A percentile compares a stretch with the other conserved stretches of the same genome.
These are phyloP conservation scores for Candida sanyaensis DNA, from an alignment of 1,139 yeast genomes.

Conservation along the genomic window DNA sequence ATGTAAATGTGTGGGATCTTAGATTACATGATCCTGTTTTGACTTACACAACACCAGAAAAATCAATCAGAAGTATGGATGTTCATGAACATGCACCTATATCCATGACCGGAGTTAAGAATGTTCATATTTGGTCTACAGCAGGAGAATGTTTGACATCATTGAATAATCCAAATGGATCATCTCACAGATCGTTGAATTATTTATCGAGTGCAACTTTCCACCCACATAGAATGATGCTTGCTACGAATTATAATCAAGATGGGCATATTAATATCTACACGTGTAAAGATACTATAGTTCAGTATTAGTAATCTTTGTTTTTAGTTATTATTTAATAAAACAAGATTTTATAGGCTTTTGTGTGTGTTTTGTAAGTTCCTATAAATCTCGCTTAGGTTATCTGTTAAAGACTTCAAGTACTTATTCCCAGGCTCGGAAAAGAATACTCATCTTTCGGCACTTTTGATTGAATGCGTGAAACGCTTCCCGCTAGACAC, in stretches of 20 bases:
- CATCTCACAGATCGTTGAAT: constrained; percentile 42
- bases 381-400: not conserved
- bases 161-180: constrained; percentile 56
- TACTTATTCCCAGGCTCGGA: not conserved
- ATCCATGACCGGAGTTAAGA: constrained; percentile 81
- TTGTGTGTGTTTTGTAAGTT: not conserved
- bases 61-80: constrained; percentile 71
- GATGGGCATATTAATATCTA: constrained; percentile 75
- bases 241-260: constrained; percentile 84
- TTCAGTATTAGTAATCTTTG: constrained; percentile 28
- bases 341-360: not conserved
- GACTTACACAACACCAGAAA: constrained; percentile 57
- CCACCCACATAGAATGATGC: constrained; percentile 94
- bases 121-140: constrained; percentile 86
- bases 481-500: too few species aligned
- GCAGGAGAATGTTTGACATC: constrained; percentile 71
- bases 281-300: constrained; percentile 40
- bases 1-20: constrained; percentile 88
- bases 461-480: not conserved
- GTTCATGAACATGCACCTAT: constrained; percentile 97
- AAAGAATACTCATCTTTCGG: not conserved
- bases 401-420: not conserved
- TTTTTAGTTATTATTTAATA: too few species aligned
- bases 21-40: constrained; percentile 71
- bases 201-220: constrained; percentile 70